A percentile compares a stretch with the other conserved stretches of the same genome.
Conservation (phyloP, 768 basidiomycete species). For the Imleria badia region DNA sequence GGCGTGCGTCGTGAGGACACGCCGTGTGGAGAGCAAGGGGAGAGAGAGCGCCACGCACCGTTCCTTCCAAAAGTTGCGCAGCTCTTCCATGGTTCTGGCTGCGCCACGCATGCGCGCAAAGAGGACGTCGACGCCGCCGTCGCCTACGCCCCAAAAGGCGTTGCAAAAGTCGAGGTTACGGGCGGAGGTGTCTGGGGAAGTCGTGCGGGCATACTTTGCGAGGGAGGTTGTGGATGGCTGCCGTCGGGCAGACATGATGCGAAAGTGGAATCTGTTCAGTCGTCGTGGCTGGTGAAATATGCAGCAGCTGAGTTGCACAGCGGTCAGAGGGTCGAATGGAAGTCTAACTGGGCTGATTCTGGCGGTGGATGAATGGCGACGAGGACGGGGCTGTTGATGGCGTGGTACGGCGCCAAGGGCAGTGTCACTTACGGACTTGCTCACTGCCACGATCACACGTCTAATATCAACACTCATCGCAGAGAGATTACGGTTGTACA, state of each 20-base stretch:
- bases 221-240: conserved; percentile 83
- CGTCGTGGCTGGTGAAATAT: conserved; percentile 12
- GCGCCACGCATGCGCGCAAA: conserved; percentile 89
- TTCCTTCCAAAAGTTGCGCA: conserved; percentile 90
- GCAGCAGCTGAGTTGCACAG: conserved; percentile 22
- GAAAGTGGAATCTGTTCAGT: conserved; percentile 11
- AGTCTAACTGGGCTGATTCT: neutral
- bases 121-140: conserved; percentile 88
- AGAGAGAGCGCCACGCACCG: conserved; percentile 59
- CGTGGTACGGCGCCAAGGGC: conserved; percentile 19
- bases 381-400: conserved; percentile 2
- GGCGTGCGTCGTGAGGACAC: conserved; percentile 5
- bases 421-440: neutral
- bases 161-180: conserved; percentile 91
- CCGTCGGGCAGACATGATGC: conserved; percentile 67
- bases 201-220: conserved; percentile 61
- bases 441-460: too few relatives aligned
- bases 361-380: neutral
- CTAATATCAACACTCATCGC: too few relatives aligned
- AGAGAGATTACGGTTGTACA: too few relatives aligned
- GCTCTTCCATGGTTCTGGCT: conserved; percentile 82
- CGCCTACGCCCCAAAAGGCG: conserved; percentile 89
- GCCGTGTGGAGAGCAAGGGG: neutral
- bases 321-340: neutral
- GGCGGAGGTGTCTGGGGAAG: conserved; percentile 41